These are phyloP conservation scores for Digitaria exilis DNA, from an alignment of 202 grass and related monocot genomes.

Conservation along the genomic window DNA sequence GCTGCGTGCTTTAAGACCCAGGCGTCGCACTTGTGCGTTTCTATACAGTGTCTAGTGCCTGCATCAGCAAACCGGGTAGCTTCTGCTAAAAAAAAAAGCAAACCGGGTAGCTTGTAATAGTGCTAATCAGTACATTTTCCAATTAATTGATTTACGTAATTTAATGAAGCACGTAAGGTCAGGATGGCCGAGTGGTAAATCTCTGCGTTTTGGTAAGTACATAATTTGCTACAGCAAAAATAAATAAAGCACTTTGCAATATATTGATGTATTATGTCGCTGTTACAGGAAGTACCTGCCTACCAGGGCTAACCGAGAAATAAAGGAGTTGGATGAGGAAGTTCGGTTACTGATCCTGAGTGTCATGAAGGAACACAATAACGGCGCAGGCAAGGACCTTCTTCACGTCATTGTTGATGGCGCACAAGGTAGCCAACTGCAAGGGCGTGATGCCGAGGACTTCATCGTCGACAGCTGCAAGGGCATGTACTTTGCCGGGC, in stretches of 20 bases:
- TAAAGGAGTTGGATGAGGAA: conserved; percentile 46
- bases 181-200: conserved; percentile 97
- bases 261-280: not conserved
- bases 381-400: conserved; percentile 1
- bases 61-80: no score
- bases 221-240: not conserved
- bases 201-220: conserved; percentile 27
- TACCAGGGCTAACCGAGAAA: conserved; percentile 54
- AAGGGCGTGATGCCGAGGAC: conserved; percentile 16
- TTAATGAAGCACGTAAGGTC: no score
- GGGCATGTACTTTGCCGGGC: conserved; percentile 62
- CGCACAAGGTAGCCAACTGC: not conserved
- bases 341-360: conserved; percentile 46
- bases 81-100: no score
- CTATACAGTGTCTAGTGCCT: no score
- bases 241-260: not conserved
- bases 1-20: no score
- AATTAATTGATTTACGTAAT: no score
- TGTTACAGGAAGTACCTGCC: conserved; percentile 47
- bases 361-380: conserved; percentile 41
- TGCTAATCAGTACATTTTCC: no score
- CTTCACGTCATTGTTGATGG: conserved; percentile 51
- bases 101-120: no score
- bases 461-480: conserved; percentile 78
- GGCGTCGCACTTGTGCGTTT: no score